phyloP scores from a whole-genome alignment of 2,329 filamentous ascomycete species.

The Neonectria magnoliae region DNA sequence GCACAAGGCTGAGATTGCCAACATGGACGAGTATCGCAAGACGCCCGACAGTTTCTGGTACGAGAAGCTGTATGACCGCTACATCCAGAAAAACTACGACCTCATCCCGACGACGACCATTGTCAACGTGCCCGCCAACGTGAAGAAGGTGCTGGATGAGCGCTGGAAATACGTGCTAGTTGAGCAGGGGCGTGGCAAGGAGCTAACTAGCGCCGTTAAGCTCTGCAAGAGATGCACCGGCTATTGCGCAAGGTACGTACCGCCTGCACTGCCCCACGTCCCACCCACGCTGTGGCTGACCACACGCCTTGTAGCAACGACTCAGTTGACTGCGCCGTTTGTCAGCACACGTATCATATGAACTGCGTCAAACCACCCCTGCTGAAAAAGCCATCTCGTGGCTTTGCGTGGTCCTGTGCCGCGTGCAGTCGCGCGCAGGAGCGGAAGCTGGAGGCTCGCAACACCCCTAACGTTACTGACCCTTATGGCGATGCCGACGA shows the following conservation, averaged over 20 bases:
- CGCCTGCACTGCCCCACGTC: conserved; percentile 32
- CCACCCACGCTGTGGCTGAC: conserved; percentile 39
- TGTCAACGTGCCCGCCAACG: conserved; percentile 93
- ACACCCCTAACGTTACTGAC: conserved; percentile 81
- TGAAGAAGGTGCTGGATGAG: conserved; percentile 95
- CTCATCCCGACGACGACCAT: conserved; percentile 91
- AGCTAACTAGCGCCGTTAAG: conserved; percentile 95
- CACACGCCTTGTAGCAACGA: conserved; percentile 71
- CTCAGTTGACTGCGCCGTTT: conserved; percentile 97
- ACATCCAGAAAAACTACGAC: conserved; percentile 98
- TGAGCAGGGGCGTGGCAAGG: conserved; percentile 92
- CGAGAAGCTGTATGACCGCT: conserved; percentile 96
- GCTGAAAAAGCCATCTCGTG: conserved; percentile 94
- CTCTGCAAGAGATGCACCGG: conserved; percentile 90
- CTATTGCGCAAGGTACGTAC: conserved; percentile 86
- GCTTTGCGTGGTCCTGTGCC: conserved; percentile 97
- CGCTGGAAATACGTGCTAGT: conserved; percentile 97
- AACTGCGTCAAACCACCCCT: conserved; percentile 93
- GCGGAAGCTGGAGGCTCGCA: conserved; percentile 87
- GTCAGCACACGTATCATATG: conserved; percentile 97
- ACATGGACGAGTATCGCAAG: conserved; percentile 86
- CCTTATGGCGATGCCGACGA: conserved; percentile 73
- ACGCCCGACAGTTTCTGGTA: conserved; percentile 93
- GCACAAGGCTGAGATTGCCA: conserved; percentile 86
- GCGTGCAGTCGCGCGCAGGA: conserved; percentile 97